Percentiles rank a stretch among this genome's conserved stretches.
phyloP scores from a whole-genome alignment of 176 grass and related monocot species.

The Eremochloa ophiuroides region DNA sequence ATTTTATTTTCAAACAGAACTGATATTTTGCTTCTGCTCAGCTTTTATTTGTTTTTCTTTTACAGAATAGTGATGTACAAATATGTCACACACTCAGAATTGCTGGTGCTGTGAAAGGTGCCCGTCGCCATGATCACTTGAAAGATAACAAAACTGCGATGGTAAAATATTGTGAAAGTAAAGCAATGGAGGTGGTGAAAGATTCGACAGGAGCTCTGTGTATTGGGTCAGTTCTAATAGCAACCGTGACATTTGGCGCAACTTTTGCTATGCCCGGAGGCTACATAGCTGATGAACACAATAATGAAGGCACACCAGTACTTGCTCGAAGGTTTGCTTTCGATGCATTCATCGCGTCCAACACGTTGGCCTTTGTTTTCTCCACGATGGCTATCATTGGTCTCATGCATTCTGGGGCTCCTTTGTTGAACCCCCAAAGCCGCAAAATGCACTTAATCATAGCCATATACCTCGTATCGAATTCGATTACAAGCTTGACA shows the following conservation, averaged over 20 bases:
- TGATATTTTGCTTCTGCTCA: background rate
- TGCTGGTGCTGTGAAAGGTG: no score
- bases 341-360: background rate
- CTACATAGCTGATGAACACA: background rate
- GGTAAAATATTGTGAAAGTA: no score
- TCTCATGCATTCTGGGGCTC: background rate
- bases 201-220: no score
- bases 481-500: background rate
- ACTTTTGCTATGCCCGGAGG: background rate
- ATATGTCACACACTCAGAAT: background rate
- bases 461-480: fast-evolving
- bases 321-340: background rate
- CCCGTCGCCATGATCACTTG: no score
- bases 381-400: background rate
- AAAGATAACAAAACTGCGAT: no score
- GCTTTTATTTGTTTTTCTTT: background rate
- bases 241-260: no score
- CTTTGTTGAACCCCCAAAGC: background rate
- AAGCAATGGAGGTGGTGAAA: no score
- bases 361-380: background rate
- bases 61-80: background rate
- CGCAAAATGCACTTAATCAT: background rate
- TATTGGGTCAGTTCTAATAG: no score
- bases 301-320: background rate
- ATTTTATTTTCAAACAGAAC: background rate